These are phyloP conservation scores for Berberis thunbergii DNA, from an alignment of 164 flowering plant species.

Conservation along the genomic window DNA sequence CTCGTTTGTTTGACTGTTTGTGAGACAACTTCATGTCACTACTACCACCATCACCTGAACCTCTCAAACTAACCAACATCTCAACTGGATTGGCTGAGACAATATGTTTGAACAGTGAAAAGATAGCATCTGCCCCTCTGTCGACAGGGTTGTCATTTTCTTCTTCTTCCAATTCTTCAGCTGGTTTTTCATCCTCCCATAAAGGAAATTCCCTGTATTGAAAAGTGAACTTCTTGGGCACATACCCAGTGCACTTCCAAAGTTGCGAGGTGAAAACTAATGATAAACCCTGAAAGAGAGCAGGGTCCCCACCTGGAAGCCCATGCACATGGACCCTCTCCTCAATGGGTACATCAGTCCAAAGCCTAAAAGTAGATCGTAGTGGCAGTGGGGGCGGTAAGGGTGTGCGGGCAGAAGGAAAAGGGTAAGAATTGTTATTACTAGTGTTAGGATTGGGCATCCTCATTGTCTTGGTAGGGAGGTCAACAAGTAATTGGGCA, in stretches of 20 bases:
- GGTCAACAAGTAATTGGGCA: constrained; percentile 78
- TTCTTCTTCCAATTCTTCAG: constrained; percentile 15
- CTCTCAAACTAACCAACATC: constrained; percentile 27
- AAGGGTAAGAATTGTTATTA: neutral
- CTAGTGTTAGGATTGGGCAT: constrained; percentile 28
- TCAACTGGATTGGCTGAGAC: constrained; percentile 22
- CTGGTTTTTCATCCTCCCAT: constrained; percentile 43
- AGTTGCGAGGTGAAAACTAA: constrained; percentile 57
- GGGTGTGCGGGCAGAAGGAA: neutral
- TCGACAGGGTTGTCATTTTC: constrained; percentile 42
- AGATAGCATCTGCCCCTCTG: constrained; percentile 64
- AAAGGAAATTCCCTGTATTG: constrained; percentile 78
- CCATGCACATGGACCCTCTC: constrained; percentile 96
- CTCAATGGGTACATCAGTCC: constrained; percentile 76
- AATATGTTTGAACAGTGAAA: constrained; percentile 60
- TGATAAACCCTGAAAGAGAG: constrained; percentile 50
- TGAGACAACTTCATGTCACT: constrained; percentile 14
- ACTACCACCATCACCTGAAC: constrained; percentile 18
- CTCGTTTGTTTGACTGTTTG: constrained; percentile 26
- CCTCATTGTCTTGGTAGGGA: constrained; percentile 70
- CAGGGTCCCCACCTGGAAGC: constrained; percentile 87
- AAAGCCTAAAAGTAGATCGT: constrained; percentile 43
- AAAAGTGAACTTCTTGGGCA: constrained; percentile 83
- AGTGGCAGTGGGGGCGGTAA: constrained; percentile 10
- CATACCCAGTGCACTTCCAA: constrained; percentile 83